A percentile compares a stretch with the other conserved stretches of the same genome.
phyloP scores from a whole-genome alignment of 306 rosid species.

The Rosa rugosa region DNA sequence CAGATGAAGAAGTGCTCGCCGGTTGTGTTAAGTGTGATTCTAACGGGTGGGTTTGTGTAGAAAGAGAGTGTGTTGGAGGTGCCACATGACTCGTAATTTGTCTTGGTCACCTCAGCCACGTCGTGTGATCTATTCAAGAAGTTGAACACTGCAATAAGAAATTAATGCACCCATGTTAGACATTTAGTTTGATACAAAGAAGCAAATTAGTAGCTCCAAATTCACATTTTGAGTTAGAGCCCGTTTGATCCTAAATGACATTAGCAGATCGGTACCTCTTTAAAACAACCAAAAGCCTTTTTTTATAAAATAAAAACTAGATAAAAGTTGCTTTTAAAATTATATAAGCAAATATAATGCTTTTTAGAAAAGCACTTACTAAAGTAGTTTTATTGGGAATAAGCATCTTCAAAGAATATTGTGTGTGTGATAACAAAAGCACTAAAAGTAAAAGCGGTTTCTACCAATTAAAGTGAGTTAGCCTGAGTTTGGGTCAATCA shows the following conservation, averaged over 20 bases:
- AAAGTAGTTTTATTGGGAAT: background rate
- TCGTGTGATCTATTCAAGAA: constrained; percentile 35
- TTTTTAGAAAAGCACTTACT: background rate
- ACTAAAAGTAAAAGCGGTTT: too few species aligned
- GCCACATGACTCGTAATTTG: constrained; percentile 42
- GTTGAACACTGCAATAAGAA: constrained; percentile 55
- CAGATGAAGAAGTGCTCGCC: constrained; percentile 28
- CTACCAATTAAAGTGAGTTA: background rate
- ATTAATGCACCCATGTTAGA: background rate
- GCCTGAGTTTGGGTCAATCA: background rate
- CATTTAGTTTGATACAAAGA: background rate
- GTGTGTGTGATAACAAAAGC: too few species aligned
- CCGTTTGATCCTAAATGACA: too few species aligned
- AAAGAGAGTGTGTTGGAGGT: constrained; percentile 27
- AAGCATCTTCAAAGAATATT: background rate
- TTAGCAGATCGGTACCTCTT: background rate
- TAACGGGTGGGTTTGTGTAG: constrained; percentile 20
- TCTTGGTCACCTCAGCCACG: constrained; percentile 61
- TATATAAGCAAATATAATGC: background rate
- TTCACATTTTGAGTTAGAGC: too few species aligned
- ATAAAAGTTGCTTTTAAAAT: background rate
- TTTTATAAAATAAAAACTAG: background rate
- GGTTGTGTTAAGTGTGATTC: constrained; percentile 9
- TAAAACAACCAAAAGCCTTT: background rate
- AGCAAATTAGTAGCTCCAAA: background rate